Evolutionary conservation across 2,329 filamentous ascomycete species (phyloP).

Genomic region (Cercospora sp.): DNA sequence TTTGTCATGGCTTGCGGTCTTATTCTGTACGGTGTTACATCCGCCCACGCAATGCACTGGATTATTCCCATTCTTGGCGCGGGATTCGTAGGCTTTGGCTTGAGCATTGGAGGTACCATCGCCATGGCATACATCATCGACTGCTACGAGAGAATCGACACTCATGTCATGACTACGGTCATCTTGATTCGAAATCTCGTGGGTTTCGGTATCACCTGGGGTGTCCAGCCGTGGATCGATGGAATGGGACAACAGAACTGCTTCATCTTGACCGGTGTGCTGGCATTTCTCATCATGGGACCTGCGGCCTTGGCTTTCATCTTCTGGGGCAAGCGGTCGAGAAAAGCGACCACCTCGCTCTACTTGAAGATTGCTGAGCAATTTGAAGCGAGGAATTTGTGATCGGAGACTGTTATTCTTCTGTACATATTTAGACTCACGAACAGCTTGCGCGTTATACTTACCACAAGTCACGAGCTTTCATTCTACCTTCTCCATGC

Average conservation of each 20-base stretch:
- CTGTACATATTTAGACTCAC: background rate
- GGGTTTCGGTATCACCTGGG: constrained; percentile 51
- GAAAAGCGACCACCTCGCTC: background rate
- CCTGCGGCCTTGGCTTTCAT: background rate
- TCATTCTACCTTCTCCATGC: constrained; percentile 53
- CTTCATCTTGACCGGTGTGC: constrained; percentile 34
- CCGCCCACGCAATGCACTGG: constrained; percentile 48
- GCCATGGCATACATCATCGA: constrained; percentile 47
- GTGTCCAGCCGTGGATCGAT: constrained; percentile 46
- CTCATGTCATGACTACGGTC: constrained; percentile 48
- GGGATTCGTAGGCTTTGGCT: constrained; percentile 47
- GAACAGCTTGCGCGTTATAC: background rate
- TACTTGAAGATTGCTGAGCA: background rate
- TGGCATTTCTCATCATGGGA: constrained; percentile 8
- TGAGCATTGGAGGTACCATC: constrained; percentile 44
- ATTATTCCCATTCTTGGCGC: constrained; percentile 52
- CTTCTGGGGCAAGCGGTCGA: background rate
- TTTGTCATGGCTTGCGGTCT: constrained; percentile 41
- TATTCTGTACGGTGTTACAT: constrained; percentile 49
- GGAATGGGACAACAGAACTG: constrained; percentile 46
- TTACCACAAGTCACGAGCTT: constrained; percentile 28
- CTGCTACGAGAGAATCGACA: constrained; percentile 47
- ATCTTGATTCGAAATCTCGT: constrained; percentile 53
- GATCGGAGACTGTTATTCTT: background rate
- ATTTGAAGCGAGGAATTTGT: background rate